phyloP scores from a whole-genome alignment of 148 eudicot species.

The Talinum fruticosum region DNA sequence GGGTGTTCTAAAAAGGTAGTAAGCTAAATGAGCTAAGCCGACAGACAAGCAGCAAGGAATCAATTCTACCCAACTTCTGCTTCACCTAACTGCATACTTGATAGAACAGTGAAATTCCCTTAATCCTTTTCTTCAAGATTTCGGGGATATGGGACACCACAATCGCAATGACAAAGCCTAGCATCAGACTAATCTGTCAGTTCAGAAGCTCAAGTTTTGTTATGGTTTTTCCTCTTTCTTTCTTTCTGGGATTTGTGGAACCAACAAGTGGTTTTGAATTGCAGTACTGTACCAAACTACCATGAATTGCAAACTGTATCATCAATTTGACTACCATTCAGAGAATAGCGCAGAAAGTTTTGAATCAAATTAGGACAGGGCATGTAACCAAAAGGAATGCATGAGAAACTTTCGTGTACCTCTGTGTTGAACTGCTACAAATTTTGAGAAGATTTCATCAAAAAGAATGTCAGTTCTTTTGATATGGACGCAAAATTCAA shows the following conservation, averaged over 20 bases:
- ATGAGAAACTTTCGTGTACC: conserved; percentile 40
- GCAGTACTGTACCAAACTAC: not conserved
- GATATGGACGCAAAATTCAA: conserved; percentile 90
- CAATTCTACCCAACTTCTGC: not conserved
- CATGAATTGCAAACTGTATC: not conserved
- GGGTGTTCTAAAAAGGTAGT: not conserved
- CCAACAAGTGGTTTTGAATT: not conserved
- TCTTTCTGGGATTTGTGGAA: not conserved
- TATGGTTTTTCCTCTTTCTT: not conserved
- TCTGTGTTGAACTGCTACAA: conserved; percentile 63
- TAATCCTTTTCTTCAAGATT: not conserved
- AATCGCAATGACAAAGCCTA: not conserved
- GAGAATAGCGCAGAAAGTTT: not conserved
- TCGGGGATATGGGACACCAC: not conserved
- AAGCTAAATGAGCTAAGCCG: not conserved
- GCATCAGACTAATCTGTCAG: not conserved
- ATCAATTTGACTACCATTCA: not conserved
- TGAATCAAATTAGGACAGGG: not conserved
- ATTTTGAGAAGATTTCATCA: conserved; percentile 72
- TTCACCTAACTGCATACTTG: not conserved
- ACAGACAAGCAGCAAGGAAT: not conserved
- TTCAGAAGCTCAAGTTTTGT: not conserved
- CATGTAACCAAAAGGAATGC: not conserved
- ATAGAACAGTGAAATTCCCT: not conserved
- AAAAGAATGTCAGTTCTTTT: conserved; percentile 83